phyloP scores from a whole-genome alignment of 2,329 filamentous ascomycete genomes.

The Ophiocordyceps camponoti-saundersi region DNA sequence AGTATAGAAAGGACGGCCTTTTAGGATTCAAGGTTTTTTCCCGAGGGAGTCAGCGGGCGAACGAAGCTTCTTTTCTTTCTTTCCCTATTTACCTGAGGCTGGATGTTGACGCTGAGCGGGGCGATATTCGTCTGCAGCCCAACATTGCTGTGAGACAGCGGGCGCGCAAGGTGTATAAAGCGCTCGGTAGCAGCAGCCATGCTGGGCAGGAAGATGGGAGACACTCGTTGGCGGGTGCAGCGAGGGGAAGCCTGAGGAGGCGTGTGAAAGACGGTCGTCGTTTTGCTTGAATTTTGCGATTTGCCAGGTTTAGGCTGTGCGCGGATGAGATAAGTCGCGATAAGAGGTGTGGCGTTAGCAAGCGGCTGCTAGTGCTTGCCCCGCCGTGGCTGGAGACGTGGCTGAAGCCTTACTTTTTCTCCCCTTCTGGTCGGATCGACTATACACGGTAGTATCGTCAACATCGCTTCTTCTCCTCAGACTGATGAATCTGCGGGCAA shows the following conservation, averaged over 20 bases:
- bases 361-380: background rate
- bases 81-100: constrained; percentile 62
- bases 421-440: background rate
- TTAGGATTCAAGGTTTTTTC: background rate
- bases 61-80: background rate
- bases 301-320: constrained; percentile 30
- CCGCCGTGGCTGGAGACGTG: background rate
- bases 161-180: constrained; percentile 88
- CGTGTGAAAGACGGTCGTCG: constrained; percentile 6
- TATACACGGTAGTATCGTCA: background rate
- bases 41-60: too few species aligned
- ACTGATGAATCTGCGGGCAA: constrained; percentile 18
- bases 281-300: constrained; percentile 22
- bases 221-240: constrained; percentile 1
- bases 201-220: constrained; percentile 31
- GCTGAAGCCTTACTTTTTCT: background rate
- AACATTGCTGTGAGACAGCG: constrained; percentile 65
- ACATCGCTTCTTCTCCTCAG: background rate
- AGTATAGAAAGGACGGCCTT: constrained; percentile 63
- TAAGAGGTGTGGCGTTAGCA: constrained; percentile 17
- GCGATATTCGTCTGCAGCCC: constrained; percentile 73
- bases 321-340: constrained; percentile 33
- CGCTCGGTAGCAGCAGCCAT: constrained; percentile 71
- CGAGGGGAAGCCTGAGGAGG: constrained; percentile 4
- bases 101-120: constrained; percentile 85